These are phyloP conservation scores for Cardamine resedifolia DNA, from an alignment of 345 rosid species.

Conservation along the genomic window DNA sequence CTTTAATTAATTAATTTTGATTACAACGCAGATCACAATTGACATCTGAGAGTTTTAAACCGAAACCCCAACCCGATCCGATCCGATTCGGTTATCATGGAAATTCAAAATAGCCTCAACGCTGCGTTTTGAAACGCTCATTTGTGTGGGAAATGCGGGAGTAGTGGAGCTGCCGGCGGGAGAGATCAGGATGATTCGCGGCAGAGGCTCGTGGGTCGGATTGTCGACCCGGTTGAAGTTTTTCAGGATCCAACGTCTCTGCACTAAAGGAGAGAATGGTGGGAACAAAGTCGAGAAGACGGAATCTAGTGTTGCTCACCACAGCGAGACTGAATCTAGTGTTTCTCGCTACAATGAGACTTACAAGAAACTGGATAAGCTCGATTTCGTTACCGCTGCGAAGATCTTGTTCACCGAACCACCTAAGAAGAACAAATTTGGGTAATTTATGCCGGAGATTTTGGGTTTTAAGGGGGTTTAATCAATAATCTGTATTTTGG, in stretches of 20 bases:
- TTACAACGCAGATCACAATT: neutral
- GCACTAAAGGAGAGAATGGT: slow-evolving; percentile 31
- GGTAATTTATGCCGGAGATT: slow-evolving; percentile 44
- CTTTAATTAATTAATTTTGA: neutral
- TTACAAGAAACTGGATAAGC: slow-evolving; percentile 64
- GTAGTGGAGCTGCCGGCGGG: slow-evolving; percentile 22
- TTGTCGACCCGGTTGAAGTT: slow-evolving; percentile 32
- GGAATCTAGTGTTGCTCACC: slow-evolving; percentile 46
- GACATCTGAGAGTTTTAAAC: neutral
- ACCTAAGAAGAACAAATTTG: slow-evolving; percentile 68
- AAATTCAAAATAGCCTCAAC: neutral
- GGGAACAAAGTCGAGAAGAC: slow-evolving; percentile 36
- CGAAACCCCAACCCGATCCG: neutral
- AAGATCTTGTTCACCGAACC: slow-evolving; percentile 70
- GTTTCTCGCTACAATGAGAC: slow-evolving; percentile 52
- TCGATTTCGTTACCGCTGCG: slow-evolving; percentile 76
- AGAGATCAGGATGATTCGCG: slow-evolving; percentile 46
- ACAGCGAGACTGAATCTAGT: slow-evolving; percentile 50
- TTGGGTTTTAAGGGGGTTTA: neutral
- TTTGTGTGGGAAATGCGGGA: neutral
- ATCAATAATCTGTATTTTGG: neutral
- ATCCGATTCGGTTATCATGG: neutral
- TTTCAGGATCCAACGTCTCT: slow-evolving; percentile 30
- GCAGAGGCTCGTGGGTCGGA: slow-evolving; percentile 40
- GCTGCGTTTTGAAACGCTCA: slow-evolving; percentile 30